Conservation (phyloP, 169 alveolate genomes). For the Babesia ovata region DNA sequence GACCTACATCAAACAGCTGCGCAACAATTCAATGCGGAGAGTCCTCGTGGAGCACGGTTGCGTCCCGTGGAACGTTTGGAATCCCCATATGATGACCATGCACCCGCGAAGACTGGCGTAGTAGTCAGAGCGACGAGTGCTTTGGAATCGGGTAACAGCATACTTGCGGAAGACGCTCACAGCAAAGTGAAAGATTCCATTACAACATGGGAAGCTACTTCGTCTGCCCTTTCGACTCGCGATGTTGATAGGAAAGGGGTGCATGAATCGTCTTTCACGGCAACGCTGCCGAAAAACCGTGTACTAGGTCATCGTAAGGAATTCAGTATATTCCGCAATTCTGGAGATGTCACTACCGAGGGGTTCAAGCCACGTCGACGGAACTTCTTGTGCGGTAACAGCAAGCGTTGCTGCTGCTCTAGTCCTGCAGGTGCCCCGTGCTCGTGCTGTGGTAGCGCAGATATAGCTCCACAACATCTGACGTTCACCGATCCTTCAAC, state of each 20-base stretch:
- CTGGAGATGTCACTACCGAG: neutral
- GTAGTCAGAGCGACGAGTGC: neutral
- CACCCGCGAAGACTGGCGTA: neutral
- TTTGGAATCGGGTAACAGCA: neutral
- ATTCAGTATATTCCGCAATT: neutral
- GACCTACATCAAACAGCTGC: neutral
- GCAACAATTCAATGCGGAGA: neutral
- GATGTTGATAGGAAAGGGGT: neutral
- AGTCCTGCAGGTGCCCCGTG: conserved; percentile 7
- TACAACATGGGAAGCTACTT: neutral
- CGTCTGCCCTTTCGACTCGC: neutral
- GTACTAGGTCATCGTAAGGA: neutral
- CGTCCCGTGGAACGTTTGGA: neutral
- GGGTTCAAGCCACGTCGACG: no score
- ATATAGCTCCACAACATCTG: neutral
- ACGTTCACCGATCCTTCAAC: neutral
- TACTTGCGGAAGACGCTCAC: neutral
- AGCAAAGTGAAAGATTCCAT: neutral
- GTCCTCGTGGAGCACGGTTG: neutral
- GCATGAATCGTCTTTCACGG: neutral
- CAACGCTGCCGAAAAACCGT: neutral
- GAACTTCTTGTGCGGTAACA: neutral
- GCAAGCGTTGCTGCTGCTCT: neutral
- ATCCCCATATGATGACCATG: neutral
- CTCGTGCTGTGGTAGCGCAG: neutral